These are phyloP conservation scores for Exserohilum rostratum DNA, from an alignment of 2,329 filamentous ascomycete genomes.

Conservation along the genomic window DNA sequence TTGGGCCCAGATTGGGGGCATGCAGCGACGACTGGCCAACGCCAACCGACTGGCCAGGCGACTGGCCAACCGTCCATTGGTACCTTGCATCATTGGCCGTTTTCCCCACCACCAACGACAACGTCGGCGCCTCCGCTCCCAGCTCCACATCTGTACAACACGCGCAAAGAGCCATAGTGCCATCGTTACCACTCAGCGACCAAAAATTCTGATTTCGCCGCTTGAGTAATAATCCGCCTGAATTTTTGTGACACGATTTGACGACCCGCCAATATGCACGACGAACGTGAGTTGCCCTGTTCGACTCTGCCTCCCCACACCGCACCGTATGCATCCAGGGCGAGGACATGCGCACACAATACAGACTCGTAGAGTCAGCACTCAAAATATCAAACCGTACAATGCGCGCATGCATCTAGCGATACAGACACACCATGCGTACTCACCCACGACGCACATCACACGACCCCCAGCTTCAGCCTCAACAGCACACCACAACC, in stretches of 20 bases:
- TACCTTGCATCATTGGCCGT: conserved; percentile 4
- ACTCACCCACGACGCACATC: conserved; percentile 48
- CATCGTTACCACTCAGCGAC: no score
- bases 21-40: not conserved
- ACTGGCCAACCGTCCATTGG: not conserved
- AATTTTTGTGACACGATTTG: no score
- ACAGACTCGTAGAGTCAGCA: no score
- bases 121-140: not conserved
- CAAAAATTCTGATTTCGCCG: no score
- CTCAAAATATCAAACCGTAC: no score
- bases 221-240: no score
- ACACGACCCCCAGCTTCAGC: no score
- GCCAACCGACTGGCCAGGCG: no score
- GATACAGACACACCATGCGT: not conserved
- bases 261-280: not conserved
- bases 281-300: conserved; percentile 2
- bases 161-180: not conserved
- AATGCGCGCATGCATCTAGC: not conserved
- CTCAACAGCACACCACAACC: no score
- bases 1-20: not conserved
- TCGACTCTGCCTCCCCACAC: not conserved
- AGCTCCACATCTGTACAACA: conserved; percentile 4
- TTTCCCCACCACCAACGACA: conserved; percentile 5
- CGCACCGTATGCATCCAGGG: not conserved
- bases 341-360: not conserved